These are phyloP conservation scores for Ceratocystis diversiconidia DNA, from an alignment of 2,329 filamentous ascomycete genomes.

Conservation along the genomic window DNA sequence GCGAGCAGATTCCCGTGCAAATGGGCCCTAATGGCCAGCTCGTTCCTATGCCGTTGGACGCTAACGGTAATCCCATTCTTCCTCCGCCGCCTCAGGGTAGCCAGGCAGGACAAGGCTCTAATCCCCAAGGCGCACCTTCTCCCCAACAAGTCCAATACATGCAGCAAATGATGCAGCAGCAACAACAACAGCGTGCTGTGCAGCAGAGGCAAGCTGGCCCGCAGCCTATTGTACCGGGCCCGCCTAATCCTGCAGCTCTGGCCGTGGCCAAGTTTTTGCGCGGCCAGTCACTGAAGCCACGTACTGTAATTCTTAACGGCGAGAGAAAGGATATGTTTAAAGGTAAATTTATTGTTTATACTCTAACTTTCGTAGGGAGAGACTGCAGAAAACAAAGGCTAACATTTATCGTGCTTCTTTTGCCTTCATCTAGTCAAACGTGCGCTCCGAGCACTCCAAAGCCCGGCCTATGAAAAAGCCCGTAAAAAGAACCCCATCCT, in stretches of 20 bases:
- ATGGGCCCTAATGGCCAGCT: slow-evolving; percentile 9
- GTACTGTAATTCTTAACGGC: slow-evolving; percentile 87
- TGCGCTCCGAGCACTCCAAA: slow-evolving; percentile 78
- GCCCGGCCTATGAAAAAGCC: slow-evolving; percentile 79
- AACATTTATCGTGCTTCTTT: background rate
- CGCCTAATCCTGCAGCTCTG: slow-evolving; percentile 76
- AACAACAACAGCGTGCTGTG: slow-evolving; percentile 21
- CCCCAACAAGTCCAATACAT: slow-evolving; percentile 10
- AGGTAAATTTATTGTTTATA: slow-evolving; percentile 37
- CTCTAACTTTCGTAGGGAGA: background rate
- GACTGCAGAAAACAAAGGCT: background rate
- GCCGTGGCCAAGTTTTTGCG: slow-evolving; percentile 81
- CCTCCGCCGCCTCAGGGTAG: slow-evolving; percentile 9
- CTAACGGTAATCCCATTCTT: too few relatives aligned
- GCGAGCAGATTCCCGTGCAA: slow-evolving; percentile 4
- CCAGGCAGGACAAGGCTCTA: background rate
- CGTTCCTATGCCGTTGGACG: background rate
- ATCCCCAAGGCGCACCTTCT: background rate
- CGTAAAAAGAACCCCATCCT: slow-evolving; percentile 79
- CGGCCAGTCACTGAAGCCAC: slow-evolving; percentile 68
- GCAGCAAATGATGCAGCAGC: background rate
- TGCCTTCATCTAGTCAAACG: slow-evolving; percentile 59
- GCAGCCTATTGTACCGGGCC: slow-evolving; percentile 59
- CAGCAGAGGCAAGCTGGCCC: slow-evolving; percentile 30
- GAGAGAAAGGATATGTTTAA: slow-evolving; percentile 98